Conservation (phyloP, 768 basidiomycete genomes). For the Tremella mesenterica region DNA sequence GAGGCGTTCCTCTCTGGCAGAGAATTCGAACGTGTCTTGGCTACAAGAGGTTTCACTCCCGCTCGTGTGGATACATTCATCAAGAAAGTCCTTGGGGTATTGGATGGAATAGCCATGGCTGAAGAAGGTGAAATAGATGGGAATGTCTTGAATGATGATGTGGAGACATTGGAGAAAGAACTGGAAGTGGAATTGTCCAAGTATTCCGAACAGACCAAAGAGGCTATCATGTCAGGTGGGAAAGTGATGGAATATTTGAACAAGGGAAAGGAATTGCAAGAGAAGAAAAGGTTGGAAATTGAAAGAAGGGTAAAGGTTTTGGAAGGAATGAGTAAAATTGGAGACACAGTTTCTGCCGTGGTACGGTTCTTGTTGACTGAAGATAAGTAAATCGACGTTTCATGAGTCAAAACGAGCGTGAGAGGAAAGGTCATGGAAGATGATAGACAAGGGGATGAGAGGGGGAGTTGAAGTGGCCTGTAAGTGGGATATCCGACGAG, state of each 20-base stretch:
- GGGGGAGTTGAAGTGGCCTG: too few species aligned
- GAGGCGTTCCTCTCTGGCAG: conserved; percentile 26
- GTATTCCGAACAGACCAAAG: conserved; percentile 28
- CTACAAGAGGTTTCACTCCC: conserved; percentile 19
- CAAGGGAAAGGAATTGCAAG: conserved; percentile 30
- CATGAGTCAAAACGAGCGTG: too few species aligned
- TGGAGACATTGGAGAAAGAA: conserved; percentile 15
- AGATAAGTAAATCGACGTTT: background rate
- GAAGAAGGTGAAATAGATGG: conserved; percentile 16
- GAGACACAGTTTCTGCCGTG: conserved; percentile 32
- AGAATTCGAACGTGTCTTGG: conserved; percentile 23
- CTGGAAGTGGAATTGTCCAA: conserved; percentile 12
- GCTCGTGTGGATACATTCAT: conserved; percentile 30
- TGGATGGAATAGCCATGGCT: conserved; percentile 35
- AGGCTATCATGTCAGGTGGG: conserved; percentile 20
- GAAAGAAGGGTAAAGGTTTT: conserved; percentile 34
- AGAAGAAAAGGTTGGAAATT: conserved; percentile 32
- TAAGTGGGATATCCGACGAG: too few species aligned
- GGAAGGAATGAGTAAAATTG: conserved; percentile 37
- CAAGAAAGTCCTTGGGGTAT: conserved; percentile 33
- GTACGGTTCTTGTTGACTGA: conserved; percentile 36
- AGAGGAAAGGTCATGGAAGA: too few species aligned
- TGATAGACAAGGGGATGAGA: too few species aligned
- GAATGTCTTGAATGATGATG: background rate
- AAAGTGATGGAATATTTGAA: conserved; percentile 28